Percentiles rank a stretch among this genome's conserved stretches.
Evolutionary conservation across 2,329 filamentous ascomycete genomes (phyloP).

Genomic region (Fusarium lyarnte): DNA sequence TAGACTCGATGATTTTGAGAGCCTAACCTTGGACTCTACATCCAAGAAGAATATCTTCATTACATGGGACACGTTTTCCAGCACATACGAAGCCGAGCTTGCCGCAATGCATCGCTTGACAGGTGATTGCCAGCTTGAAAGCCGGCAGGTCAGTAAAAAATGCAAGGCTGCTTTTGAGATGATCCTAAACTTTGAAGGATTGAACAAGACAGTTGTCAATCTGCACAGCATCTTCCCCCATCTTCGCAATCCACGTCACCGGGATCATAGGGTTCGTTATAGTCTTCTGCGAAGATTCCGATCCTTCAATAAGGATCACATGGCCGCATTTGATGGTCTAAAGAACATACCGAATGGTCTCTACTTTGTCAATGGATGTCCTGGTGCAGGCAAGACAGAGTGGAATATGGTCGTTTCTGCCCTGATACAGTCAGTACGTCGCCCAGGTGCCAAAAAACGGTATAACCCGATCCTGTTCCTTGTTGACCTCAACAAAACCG

Average conservation of each 20-base stretch:
- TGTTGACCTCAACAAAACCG: constrained; percentile 58
- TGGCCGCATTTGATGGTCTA: constrained; percentile 48
- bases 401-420: constrained; percentile 56
- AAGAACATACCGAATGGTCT: constrained; percentile 53
- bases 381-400: constrained; percentile 59
- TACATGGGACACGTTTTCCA: constrained; percentile 39
- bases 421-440: constrained; percentile 48
- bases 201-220: constrained; percentile 34
- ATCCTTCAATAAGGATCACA: constrained; percentile 52
- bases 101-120: constrained; percentile 44
- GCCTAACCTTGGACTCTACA: constrained; percentile 21
- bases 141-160: constrained; percentile 9
- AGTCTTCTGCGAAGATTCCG: constrained; percentile 44
- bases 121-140: constrained; percentile 26
- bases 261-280: constrained; percentile 33
- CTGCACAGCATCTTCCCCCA: constrained; percentile 48
- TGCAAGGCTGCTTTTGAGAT: constrained; percentile 45
- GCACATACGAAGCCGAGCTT: constrained; percentile 49
- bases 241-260: constrained; percentile 42
- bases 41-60: constrained; percentile 41
- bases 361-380: constrained; percentile 57
- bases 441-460: constrained; percentile 30
- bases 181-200: constrained; percentile 45
- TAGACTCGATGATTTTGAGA: constrained; percentile 38
- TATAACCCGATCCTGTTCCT: constrained; percentile 54